Base-by-base conservation (phyloP, 129 eudicot species). In the Centrapalus pauciflorus region DNA sequence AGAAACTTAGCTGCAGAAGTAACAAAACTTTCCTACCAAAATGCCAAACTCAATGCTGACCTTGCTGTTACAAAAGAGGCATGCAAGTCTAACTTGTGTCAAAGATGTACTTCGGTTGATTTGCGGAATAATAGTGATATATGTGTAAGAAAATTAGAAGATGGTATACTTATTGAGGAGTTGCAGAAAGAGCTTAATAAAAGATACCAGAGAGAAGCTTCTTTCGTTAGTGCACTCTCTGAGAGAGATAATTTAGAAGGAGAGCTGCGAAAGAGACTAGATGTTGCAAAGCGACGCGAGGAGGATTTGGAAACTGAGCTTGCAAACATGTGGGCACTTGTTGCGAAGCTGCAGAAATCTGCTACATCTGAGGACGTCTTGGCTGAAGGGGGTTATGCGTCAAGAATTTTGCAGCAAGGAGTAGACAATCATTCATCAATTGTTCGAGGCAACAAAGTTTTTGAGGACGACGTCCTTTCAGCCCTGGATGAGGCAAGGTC, bases 1-100 rank as follows among this genome's bases (percentile, higher is more conserved):
- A 81, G 86, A 57, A 83, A 87, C 76, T 72, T 91, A 69, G 92
- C 97, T 49, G 94, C 83, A 51, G 97, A 91, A 79, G 90, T 91
- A 54, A 91, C 94, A 6, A 91, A 83, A 40, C 94, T 91, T 35
- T 83, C 95, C 1, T 75, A 79, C 79, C 84, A 86, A 70, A 90
- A 90, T 76, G 95, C 97, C 37, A 82, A 82, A 69, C 85, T 90
- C 34, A 50, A 54, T 28, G 84, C 78, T 66, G 90, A 90, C 13
- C 76, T 83, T n/a, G 70, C 76, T 28, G 76, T 75, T 45, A 68
- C 80, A 11, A 77, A 76, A 74, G 84, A 84, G 37, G 28, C 61
- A 57, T 65, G 51, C 34, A 62, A 79, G 70, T 35, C 67, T 28
- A 79, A 55, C 13, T 41, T 68, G 76, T 66, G 66, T 75, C 75